These are phyloP conservation scores for Asparagopsis taxiformis DNA, from an alignment of 31 red algal genomes.

Conservation along the genomic window DNA sequence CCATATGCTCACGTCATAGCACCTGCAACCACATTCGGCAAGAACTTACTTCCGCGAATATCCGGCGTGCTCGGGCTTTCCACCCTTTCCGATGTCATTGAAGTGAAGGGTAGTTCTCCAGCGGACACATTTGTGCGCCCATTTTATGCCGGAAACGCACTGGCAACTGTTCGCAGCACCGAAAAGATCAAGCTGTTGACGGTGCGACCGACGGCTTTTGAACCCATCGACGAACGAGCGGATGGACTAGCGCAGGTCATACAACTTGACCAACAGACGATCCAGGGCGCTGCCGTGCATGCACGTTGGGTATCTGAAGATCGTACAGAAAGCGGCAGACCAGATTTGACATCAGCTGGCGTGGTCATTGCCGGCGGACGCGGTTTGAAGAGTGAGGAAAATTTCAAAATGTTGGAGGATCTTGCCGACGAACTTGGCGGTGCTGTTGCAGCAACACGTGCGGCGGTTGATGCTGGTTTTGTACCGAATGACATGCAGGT, in stretches of 20 bases:
- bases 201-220: slow-evolving; percentile 85
- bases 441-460: slow-evolving; percentile 67
- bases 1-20: slow-evolving; percentile 68
- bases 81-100: slow-evolving; percentile 75
- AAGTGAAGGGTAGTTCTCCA: slow-evolving; percentile 30
- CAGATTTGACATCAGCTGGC: slow-evolving; percentile 31
- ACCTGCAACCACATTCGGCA: slow-evolving; percentile 76
- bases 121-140: slow-evolving; percentile 76
- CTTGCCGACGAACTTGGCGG: slow-evolving; percentile 67
- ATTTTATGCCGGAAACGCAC: slow-evolving; percentile 93
- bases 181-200: slow-evolving; percentile 72
- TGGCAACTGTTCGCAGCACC: slow-evolving; percentile 65
- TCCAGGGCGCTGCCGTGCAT: background rate
- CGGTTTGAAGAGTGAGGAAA: slow-evolving; percentile 45
- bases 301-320: slow-evolving; percentile 55
- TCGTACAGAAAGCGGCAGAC: slow-evolving; percentile 34
- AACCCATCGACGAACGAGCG: slow-evolving; percentile 30
- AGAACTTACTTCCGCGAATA: slow-evolving; percentile 85
- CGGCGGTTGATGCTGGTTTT: slow-evolving; percentile 61
- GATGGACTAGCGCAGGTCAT: slow-evolving; percentile 33
- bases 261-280: slow-evolving; percentile 4
- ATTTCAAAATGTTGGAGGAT: slow-evolving; percentile 61
- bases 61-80: slow-evolving; percentile 65
- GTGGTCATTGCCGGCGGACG: slow-evolving; percentile 81
- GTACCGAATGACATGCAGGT: slow-evolving; percentile 76